Evolutionary conservation across 768 basidiomycete species (phyloP), one percentile per base, ranked within the genome.

Genomic region (Serendipita sp.): DNA sequence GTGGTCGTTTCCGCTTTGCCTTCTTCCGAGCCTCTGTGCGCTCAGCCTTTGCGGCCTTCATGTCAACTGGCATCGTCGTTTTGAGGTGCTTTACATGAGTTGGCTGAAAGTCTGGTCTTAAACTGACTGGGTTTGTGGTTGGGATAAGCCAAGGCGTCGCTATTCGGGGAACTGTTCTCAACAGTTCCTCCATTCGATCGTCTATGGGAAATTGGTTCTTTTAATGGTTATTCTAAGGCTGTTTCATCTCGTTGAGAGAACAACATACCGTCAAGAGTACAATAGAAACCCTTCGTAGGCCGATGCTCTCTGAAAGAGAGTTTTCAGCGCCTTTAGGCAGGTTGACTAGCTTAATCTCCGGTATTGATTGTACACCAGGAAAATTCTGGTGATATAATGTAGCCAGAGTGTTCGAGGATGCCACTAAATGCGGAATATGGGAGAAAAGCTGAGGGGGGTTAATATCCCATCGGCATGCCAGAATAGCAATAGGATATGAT

Each of bases 81-180:
- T 80, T 79, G 23, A 91, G 71, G 68, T 91, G 89, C 70, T 92
- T 94, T 68, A 91, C 78, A 70, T 90, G 86, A 0, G 89, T 90
- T 2, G 86, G 83, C 46, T 87, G 74, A 30, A 85, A 67, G 16
- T 23, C 23, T 47, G 35, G 63, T 16, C 32, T 32, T 13, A 75
- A 16, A 73, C 23, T n/a, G 56, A 64, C 51, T 64, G 60, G 63
- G n/a, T 18, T 66, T 65, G 15, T 66, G 70, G 44, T 69, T 2
- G 77, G 73, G 47, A 81, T 71, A 13, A 82, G 75, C 91, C 91
- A 94, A 3, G 84, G 76, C 0, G 89, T 88, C 15, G 78, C 74
- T 13, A 87, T 70, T 18, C 78, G 73, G 10, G 83, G 80, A n/a
- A 89, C 56, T n/a, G n/a, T 52, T n/a, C 32, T 52, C 18, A 52